Evolutionary conservation across 495 filamentous ascomycete species (phyloP).

Genomic region (Alectoria sarmentosa): DNA sequence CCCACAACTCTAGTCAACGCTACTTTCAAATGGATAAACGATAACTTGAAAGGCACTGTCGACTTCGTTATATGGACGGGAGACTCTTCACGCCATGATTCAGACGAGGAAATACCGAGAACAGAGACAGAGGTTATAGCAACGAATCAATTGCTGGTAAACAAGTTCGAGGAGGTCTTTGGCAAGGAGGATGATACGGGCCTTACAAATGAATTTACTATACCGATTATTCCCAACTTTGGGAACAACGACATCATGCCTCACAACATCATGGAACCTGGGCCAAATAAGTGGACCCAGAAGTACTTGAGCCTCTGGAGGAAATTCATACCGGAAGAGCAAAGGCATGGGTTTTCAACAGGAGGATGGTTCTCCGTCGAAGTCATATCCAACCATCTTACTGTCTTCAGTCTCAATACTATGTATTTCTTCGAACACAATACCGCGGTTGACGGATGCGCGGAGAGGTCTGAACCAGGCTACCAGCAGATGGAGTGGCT

Average conservation of each 20-base stretch:
- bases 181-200: conserved; percentile 43
- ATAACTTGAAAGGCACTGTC: conserved; percentile 71
- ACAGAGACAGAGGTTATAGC: conserved; percentile 62
- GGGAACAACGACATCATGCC: conserved; percentile 98
- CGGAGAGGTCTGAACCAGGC: conserved; percentile 66
- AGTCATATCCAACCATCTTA: conserved; percentile 78
- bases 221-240: conserved; percentile 84
- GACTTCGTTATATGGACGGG: conserved; percentile 99
- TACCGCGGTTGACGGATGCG: conserved; percentile 85
- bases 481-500: conserved; percentile 97
- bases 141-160: conserved; percentile 66
- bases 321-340: conserved; percentile 83
- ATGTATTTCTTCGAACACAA: conserved; percentile 95
- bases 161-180: conserved; percentile 72
- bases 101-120: conserved; percentile 77
- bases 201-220: conserved; percentile 50
- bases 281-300: conserved; percentile 79
- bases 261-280: conserved; percentile 84
- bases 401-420: conserved; percentile 93
- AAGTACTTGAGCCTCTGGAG: conserved; percentile 68
- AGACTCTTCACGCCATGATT: conserved; percentile 92
- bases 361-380: conserved; percentile 94
- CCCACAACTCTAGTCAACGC: conserved; percentile 74
- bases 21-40: conserved; percentile 88
- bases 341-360: conserved; percentile 83